Conservation (phyloP, 208 protist species). For the Angomonas ambiguus region DNA sequence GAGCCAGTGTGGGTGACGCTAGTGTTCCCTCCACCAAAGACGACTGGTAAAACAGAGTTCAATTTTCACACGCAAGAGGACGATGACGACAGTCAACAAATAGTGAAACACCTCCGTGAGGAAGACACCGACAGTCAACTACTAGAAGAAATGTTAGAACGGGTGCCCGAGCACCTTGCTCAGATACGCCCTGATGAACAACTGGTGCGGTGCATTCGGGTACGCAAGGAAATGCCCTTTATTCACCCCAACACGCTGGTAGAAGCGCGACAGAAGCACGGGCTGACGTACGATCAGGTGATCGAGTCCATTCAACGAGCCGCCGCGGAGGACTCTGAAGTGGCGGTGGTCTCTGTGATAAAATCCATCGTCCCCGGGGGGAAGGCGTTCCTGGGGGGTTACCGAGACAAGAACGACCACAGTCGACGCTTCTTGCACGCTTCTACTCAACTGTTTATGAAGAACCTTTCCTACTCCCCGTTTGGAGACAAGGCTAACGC, state of each 20-base stretch:
- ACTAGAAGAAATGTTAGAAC: constrained; percentile 7
- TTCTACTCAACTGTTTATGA: constrained; percentile 83
- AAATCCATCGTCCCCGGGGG: constrained; percentile 16
- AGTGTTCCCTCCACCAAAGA: constrained; percentile 19
- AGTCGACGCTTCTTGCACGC: constrained; percentile 86
- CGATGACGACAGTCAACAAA: constrained; percentile 12
- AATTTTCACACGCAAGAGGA: neutral
- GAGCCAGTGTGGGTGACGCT: constrained; percentile 58
- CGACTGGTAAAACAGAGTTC: neutral
- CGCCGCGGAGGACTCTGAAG: constrained; percentile 11
- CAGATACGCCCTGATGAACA: constrained; percentile 31
- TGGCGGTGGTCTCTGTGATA: constrained; percentile 29
- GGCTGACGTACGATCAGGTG: constrained; percentile 60
- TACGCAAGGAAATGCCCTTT: constrained; percentile 33
- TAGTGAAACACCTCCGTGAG: constrained; percentile 9
- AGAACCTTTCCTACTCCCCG: constrained; percentile 58
- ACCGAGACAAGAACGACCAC: constrained; percentile 67
- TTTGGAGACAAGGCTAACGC: constrained; percentile 18
- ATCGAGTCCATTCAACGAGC: constrained; percentile 32
- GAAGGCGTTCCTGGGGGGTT: constrained; percentile 93
- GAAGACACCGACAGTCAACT: neutral
- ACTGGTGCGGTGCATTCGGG: constrained; percentile 42
- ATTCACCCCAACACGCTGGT: constrained; percentile 52
- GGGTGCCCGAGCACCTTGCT: constrained; percentile 54
- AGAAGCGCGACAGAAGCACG: constrained; percentile 35